phyloP scores from a whole-genome alignment of 1,139 yeast genomes.

The Suhomyces coccinellae region DNA sequence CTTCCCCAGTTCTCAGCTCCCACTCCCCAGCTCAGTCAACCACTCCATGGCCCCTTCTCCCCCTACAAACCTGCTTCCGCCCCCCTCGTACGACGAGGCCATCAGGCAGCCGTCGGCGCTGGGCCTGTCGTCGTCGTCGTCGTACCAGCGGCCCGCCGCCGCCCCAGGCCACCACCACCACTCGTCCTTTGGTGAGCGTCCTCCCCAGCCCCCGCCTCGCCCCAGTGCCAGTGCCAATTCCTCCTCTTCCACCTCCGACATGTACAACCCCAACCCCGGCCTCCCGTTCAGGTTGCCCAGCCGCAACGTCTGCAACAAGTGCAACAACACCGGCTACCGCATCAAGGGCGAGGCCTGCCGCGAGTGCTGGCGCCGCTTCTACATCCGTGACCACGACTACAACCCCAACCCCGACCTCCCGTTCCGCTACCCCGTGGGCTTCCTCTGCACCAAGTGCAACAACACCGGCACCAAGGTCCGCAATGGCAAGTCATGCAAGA shows the following conservation, averaged over 20 bases:
- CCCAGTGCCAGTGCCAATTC: conserved; percentile 7
- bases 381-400: conserved; percentile 31
- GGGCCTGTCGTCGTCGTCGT: conserved; percentile 3
- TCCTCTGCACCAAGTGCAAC: conserved; percentile 65
- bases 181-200: background rate
- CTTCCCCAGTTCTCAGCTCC: too few species aligned
- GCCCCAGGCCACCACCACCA: background rate
- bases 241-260: conserved; percentile 2
- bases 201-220: conserved; percentile 4
- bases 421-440: conserved; percentile 58
- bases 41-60: background rate
- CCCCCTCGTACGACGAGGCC: conserved; percentile 25
- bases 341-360: conserved; percentile 33
- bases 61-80: conserved; percentile 13
- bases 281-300: conserved; percentile 58
- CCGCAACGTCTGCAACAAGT: conserved; percentile 39
- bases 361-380: conserved; percentile 39
- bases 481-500: conserved; percentile 66
- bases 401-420: conserved; percentile 44
- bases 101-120: conserved; percentile 7
- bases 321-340: conserved; percentile 42
- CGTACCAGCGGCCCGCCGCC: conserved; percentile 1
- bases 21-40: background rate
- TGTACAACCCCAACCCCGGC: conserved; percentile 20
- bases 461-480: conserved; percentile 72